Evolutionary conservation across 148 eudicot genomes (phyloP).

Genomic region (Amaranthus hypochondriacus): DNA sequence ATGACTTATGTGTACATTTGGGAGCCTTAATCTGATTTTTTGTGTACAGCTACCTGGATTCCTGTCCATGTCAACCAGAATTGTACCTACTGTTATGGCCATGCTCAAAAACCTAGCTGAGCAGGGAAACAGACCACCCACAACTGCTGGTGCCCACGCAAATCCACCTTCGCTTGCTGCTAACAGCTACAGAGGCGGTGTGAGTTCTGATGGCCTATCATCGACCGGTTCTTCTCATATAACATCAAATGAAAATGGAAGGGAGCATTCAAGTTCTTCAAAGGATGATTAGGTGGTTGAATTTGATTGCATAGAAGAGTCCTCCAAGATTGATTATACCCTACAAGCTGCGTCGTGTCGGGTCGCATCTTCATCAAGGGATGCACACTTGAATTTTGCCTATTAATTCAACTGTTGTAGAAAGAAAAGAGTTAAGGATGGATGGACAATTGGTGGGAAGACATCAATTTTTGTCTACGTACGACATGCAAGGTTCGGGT

Average conservation of each 20-base stretch:
- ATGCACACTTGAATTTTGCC: constrained; percentile 15
- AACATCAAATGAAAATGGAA: constrained; percentile 50
- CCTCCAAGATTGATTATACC: constrained; percentile 1
- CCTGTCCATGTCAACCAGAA: constrained; percentile 74
- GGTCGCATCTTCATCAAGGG: constrained; percentile 8
- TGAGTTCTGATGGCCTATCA: constrained; percentile 32
- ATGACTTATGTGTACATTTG: neutral
- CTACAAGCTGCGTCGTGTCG: neutral
- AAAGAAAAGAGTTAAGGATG: neutral
- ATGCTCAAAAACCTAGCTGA: constrained; percentile 83
- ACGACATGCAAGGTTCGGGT: constrained; percentile 14
- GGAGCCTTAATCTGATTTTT: constrained; percentile 19
- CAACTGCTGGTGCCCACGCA: constrained; percentile 45
- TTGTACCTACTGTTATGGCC: constrained; percentile 81
- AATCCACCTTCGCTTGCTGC: constrained; percentile 42
- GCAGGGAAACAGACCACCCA: constrained; percentile 46
- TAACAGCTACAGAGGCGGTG: constrained; percentile 33
- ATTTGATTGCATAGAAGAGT: constrained; percentile 6
- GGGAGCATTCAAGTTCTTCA: constrained; percentile 61
- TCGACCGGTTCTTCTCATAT: constrained; percentile 72
- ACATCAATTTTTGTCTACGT: constrained; percentile 20
- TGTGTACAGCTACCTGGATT: constrained; percentile 78
- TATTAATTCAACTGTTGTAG: constrained; percentile 4
- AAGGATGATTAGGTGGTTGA: constrained; percentile 39
- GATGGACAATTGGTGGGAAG: constrained; percentile 7